Evolutionary conservation across 129 eudicot species (phyloP).

Genomic region (Solidago caesia): DNA sequence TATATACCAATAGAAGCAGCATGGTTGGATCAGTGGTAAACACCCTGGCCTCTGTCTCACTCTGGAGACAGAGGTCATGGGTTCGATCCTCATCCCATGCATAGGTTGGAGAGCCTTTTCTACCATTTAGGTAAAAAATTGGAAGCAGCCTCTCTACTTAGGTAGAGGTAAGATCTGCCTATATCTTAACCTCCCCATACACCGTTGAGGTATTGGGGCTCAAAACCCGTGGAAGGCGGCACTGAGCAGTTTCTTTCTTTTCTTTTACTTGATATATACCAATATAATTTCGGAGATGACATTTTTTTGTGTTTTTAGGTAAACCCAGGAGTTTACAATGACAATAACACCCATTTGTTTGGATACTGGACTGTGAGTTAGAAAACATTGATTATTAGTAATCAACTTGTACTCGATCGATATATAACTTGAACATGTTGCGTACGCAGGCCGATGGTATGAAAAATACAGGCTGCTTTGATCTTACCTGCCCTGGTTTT

Average conservation of each 20-base stretch:
- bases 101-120: too few species aligned
- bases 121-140: too few species aligned
- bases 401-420: neutral
- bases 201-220: too few species aligned
- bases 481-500: slow-evolving; percentile 83
- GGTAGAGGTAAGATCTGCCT: too few species aligned
- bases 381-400: neutral
- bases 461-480: slow-evolving; percentile 65
- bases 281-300: neutral
- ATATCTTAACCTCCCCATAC: too few species aligned
- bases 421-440: neutral
- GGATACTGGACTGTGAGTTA: slow-evolving; percentile 63
- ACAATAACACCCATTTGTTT: slow-evolving; percentile 48
- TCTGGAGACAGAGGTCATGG: too few species aligned
- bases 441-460: slow-evolving; percentile 47
- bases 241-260: too few species aligned
- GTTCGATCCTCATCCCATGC: too few species aligned
- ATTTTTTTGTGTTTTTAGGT: slow-evolving; percentile 32
- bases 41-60: too few species aligned
- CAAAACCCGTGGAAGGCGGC: too few species aligned
- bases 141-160: too few species aligned
- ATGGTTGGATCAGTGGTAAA: too few species aligned
- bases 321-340: slow-evolving; percentile 59
- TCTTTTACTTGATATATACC: neutral
- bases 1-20: neutral